Evolutionary conservation across 305 asterid species (phyloP).

Genomic region (Lippia alba): DNA sequence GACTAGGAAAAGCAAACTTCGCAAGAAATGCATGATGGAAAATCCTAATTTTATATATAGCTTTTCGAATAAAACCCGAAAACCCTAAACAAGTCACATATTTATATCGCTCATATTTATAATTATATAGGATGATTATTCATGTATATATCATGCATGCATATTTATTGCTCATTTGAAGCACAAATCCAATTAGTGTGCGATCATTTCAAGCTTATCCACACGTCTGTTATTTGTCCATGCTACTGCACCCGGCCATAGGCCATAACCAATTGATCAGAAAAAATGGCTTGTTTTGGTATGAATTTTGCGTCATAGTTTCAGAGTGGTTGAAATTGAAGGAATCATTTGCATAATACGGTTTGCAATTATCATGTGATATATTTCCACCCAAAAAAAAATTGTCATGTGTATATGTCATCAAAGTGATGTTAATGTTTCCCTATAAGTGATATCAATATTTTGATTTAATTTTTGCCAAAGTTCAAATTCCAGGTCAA

Average conservation of each 20-base stretch:
- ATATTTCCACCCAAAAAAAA: too few relatives aligned
- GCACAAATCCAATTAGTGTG: constrained; percentile 43
- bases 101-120: background rate
- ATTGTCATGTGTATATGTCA: too few relatives aligned
- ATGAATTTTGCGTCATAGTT: constrained; percentile 7
- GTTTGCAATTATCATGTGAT: background rate
- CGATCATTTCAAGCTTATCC: constrained; percentile 41
- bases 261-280: constrained; percentile 41
- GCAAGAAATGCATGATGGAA: constrained; percentile 18
- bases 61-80: too few relatives aligned
- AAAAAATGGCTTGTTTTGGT: constrained; percentile 23
- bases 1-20: background rate
- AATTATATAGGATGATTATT: background rate
- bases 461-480: too few relatives aligned
- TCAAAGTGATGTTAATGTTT: background rate
- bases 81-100: background rate
- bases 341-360: constrained; percentile 17
- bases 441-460: background rate
- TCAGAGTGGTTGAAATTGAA: constrained; percentile 26
- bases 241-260: constrained; percentile 37
- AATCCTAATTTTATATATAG: background rate
- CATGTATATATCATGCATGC: background rate
- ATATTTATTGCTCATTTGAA: constrained; percentile 13
- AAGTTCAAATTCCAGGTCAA: too few relatives aligned
- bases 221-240: constrained; percentile 44